A percentile compares a stretch with the other conserved stretches of the same genome.
phyloP scores from a whole-genome alignment of 306 rosid genomes.

The Vicia villosa region DNA sequence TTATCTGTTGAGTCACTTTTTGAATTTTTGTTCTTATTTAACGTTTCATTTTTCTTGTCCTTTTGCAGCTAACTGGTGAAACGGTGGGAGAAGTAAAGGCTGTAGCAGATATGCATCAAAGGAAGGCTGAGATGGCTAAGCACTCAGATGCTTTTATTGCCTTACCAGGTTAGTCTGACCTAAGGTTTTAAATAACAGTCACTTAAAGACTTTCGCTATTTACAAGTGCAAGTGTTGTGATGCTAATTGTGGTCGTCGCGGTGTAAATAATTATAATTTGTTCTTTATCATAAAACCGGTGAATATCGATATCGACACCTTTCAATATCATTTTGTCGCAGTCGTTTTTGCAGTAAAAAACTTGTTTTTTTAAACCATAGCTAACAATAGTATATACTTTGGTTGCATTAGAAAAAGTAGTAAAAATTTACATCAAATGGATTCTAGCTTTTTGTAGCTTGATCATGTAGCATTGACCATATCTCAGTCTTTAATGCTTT shows the following conservation, averaged over 20 bases:
- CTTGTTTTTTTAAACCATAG: not conserved
- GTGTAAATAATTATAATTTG: no score
- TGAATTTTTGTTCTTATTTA: slow-evolving; percentile 33
- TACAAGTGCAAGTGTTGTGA: no score
- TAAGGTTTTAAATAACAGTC: not conserved
- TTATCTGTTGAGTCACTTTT: slow-evolving; percentile 33
- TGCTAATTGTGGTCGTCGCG: no score
- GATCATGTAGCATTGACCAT: slow-evolving; percentile 48
- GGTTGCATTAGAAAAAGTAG: no score
- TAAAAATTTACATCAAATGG: no score
- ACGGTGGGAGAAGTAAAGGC: slow-evolving; percentile 98
- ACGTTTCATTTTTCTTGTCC: slow-evolving; percentile 29
- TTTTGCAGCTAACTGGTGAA: slow-evolving; percentile 91
- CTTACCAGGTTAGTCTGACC: slow-evolving; percentile 78
- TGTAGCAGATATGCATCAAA: slow-evolving; percentile 98
- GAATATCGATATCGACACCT: no score
- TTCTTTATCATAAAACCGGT: no score
- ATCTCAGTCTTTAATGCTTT: slow-evolving; percentile 40
- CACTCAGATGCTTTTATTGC: slow-evolving; percentile 99
- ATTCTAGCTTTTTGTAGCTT: slow-evolving; percentile 44
- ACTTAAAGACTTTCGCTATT: no score
- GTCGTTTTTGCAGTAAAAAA: no score
- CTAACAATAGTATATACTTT: slow-evolving; percentile 14
- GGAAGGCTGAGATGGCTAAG: slow-evolving; percentile 99
- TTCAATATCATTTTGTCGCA: no score